Evolutionary conservation across 805 yeast genomes (phyloP), one percentile per base, ranked within the genome.

Genomic region (Myxozyma nipponensis): DNA sequence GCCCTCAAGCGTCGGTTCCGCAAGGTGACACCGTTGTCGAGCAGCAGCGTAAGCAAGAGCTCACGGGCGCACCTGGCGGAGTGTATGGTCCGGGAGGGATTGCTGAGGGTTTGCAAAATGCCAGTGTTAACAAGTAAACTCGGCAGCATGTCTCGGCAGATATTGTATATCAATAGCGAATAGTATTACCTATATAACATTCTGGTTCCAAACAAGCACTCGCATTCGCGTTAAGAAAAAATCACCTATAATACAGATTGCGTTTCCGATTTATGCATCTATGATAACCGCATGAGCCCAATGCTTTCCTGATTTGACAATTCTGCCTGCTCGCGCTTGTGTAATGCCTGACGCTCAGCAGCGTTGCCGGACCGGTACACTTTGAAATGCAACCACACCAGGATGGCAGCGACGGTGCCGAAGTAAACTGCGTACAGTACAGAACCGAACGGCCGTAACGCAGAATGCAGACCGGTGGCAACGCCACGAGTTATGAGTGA

Each of bases 61-160:
- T 25, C 34, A 35, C 19, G 40, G 17, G 15, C 28, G 43, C 35
- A 18, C 42, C 36, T n/a, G 48, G 34, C 3, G 46, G 46, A 10
- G 48, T 42, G 4, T 42, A 42, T 15, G 46, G 46, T 2, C 46
- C 46, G 5, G 46, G 39, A 5, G 39, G 36, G 18, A 5, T 42
- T 18, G 38, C 45, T 19, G 38, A 42, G 38, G 45, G 38, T 21
- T 13, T 42, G 23, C 38, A 35, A 17, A 5, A 35, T n/a, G 32
- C 34, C 32, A 7, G 38, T n/a, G 19, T n/a, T 3, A n/a, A n/a
- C n/a, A n/a, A n/a, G n/a, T n/a, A n/a, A n/a, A n/a, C n/a, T n/a
- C n/a, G n/a, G n/a, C n/a, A n/a, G n/a, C n/a, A n/a, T n/a, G n/a
- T n/a, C 22, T 19, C 21, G 19, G 34, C 28, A 28, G 13, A 7